Conservation (phyloP, 1,139 yeast genomes). For the Yamadazyma atlantica region DNA sequence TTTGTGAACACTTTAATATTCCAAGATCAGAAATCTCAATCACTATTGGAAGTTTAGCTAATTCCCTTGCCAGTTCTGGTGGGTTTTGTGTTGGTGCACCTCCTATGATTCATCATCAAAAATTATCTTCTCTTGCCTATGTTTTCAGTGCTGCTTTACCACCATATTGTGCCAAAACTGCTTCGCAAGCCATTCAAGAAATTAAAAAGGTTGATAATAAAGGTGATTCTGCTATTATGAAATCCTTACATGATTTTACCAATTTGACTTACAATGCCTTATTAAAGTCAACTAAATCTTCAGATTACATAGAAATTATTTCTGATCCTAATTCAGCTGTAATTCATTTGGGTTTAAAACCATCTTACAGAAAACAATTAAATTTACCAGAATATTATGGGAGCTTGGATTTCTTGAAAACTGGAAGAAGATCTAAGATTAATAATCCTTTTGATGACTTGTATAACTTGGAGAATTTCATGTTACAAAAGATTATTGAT, state of each 20-base stretch:
- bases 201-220: slow-evolving; percentile 32
- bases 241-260: slow-evolving; percentile 26
- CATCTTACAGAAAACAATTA: slow-evolving; percentile 41
- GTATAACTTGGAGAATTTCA: slow-evolving; percentile 59
- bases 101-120: slow-evolving; percentile 89
- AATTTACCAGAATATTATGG: slow-evolving; percentile 52
- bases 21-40: slow-evolving; percentile 74
- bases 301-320: slow-evolving; percentile 45
- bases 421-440: slow-evolving; percentile 37
- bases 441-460: slow-evolving; percentile 38
- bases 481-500: slow-evolving; percentile 66
- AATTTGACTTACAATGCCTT: slow-evolving; percentile 21
- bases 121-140: slow-evolving; percentile 84
- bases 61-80: slow-evolving; percentile 85
- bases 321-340: slow-evolving; percentile 67
- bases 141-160: slow-evolving; percentile 96
- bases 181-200: slow-evolving; percentile 56
- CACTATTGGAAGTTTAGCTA: slow-evolving; percentile 84
- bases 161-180: slow-evolving; percentile 81
- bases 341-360: slow-evolving; percentile 57
- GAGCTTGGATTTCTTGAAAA: slow-evolving; percentile 33
- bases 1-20: slow-evolving; percentile 67
- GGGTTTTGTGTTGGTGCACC: slow-evolving; percentile 89
- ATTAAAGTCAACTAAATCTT: slow-evolving; percentile 19
- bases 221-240: slow-evolving; percentile 34